These are phyloP conservation scores for Irpex sp. DNA, from an alignment of 1,284 basidiomycete genomes.

Conservation along the genomic window DNA sequence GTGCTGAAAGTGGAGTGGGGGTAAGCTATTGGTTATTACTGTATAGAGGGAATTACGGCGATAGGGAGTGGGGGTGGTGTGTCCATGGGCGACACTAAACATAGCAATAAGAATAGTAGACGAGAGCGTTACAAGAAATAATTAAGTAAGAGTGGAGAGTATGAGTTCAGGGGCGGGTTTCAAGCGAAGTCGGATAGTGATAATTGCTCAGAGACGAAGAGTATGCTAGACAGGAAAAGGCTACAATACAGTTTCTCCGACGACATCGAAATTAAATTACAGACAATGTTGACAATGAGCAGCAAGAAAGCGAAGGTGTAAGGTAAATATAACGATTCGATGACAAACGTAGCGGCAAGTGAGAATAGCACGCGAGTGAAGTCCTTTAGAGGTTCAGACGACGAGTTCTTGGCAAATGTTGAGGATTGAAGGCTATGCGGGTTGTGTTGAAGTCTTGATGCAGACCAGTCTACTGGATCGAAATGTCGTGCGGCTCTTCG, in stretches of 20 bases:
- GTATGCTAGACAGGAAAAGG: neutral
- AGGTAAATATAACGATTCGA: neutral
- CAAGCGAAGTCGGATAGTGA: no score
- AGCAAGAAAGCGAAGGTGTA: neutral
- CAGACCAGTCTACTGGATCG: conserved; percentile 16
- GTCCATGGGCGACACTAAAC: no score
- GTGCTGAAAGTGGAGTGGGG: neutral
- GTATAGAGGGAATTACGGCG: neutral
- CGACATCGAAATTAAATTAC: neutral
- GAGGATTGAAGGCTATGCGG: neutral
- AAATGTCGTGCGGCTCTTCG: conserved; percentile 21
- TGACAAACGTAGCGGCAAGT: neutral
- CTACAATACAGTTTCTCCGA: neutral
- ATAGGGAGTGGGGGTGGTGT: neutral
- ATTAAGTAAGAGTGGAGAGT: no score
- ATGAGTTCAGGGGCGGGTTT: no score
- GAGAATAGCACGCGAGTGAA: no score
- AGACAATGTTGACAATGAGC: neutral
- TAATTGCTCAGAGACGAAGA: neutral
- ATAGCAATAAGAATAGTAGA: no score
- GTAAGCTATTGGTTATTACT: neutral
- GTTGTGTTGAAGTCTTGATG: neutral
- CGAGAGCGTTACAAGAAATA: no score
- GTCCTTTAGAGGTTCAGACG: no score
- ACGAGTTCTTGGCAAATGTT: neutral